phyloP scores from a whole-genome alignment of 1,139 yeast species.

The Suhomyces anneliseae region DNA sequence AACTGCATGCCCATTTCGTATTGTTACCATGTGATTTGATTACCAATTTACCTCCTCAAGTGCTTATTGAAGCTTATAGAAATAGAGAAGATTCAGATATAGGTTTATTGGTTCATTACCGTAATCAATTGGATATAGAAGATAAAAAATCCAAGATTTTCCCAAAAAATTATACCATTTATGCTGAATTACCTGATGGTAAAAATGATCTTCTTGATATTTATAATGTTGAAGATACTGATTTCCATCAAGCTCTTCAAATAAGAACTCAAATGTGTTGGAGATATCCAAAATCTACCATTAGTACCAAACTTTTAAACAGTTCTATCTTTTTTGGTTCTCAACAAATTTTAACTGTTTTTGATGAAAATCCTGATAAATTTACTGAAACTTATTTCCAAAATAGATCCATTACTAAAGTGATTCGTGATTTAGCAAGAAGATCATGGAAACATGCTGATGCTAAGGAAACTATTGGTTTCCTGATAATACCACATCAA shows the following conservation, averaged over 20 bases:
- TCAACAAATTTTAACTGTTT: slow-evolving; percentile 43
- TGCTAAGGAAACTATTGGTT: slow-evolving; percentile 59
- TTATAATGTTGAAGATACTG: slow-evolving; percentile 65
- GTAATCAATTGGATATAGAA: slow-evolving; percentile 66
- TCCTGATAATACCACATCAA: slow-evolving; percentile 62
- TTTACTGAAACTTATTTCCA: slow-evolving; percentile 41
- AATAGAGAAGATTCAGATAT: slow-evolving; percentile 63
- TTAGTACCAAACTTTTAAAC: slow-evolving; percentile 73
- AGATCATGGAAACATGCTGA: slow-evolving; percentile 84
- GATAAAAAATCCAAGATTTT: slow-evolving; percentile 69
- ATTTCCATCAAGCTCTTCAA: slow-evolving; percentile 65
- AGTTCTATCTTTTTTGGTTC: slow-evolving; percentile 82
- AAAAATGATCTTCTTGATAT: slow-evolving; percentile 64
- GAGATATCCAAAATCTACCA: slow-evolving; percentile 76
- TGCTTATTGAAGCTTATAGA: slow-evolving; percentile 79
- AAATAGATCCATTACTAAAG: slow-evolving; percentile 58
- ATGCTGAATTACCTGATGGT: slow-evolving; percentile 53
- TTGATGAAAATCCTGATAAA: slow-evolving; percentile 31
- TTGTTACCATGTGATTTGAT: slow-evolving; percentile 90
- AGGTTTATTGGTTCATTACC: slow-evolving; percentile 72
- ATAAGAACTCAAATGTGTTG: slow-evolving; percentile 86
- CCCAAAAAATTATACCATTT: slow-evolving; percentile 49
- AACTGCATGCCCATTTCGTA: slow-evolving; percentile 54
- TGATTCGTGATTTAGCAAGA: slow-evolving; percentile 84
- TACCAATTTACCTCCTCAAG: slow-evolving; percentile 89